These are phyloP conservation scores for Astrocystis sublimbata DNA, from an alignment of 495 filamentous ascomycete species.

Conservation along the genomic window DNA sequence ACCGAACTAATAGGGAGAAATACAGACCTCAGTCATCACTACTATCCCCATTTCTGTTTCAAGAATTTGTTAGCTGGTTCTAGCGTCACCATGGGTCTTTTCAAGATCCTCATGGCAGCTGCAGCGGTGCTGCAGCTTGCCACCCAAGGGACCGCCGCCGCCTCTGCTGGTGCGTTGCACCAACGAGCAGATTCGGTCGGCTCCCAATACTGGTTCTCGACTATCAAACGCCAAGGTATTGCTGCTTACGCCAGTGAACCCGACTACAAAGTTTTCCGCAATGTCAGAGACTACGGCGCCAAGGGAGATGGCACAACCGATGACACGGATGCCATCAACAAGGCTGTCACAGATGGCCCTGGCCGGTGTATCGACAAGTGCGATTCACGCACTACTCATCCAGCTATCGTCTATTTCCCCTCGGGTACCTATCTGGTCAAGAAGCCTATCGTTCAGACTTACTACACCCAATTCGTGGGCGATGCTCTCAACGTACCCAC, in stretches of 20 bases:
- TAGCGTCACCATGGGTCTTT: constrained; percentile 46
- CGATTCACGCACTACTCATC: constrained; percentile 76
- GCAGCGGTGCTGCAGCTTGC: constrained; percentile 40
- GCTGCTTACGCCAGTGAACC: constrained; percentile 61
- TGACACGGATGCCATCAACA: constrained; percentile 87
- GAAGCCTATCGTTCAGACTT: constrained; percentile 67
- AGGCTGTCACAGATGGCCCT: constrained; percentile 68
- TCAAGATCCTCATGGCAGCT: constrained; percentile 37
- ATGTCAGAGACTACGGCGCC: constrained; percentile 83
- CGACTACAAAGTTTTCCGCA: constrained; percentile 76
- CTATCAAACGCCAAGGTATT: constrained; percentile 68
- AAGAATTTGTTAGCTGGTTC: constrained; percentile 38
- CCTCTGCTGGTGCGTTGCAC: constrained; percentile 28
- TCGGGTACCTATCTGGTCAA: constrained; percentile 73
- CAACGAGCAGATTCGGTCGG: constrained; percentile 22
- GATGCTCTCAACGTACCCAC: constrained; percentile 69
- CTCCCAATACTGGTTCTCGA: constrained; percentile 71
- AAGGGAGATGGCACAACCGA: constrained; percentile 78
- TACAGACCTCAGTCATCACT: neutral
- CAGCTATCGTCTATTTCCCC: constrained; percentile 79
- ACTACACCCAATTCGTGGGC: constrained; percentile 80
- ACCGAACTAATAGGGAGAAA: neutral
- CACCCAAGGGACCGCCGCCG: constrained; percentile 34
- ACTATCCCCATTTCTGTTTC: constrained; percentile 18
- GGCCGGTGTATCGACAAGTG: constrained; percentile 76